These are phyloP conservation scores for Nevesoporus exiguus DNA, from an alignment of 768 basidiomycete genomes.

Conservation along the genomic window DNA sequence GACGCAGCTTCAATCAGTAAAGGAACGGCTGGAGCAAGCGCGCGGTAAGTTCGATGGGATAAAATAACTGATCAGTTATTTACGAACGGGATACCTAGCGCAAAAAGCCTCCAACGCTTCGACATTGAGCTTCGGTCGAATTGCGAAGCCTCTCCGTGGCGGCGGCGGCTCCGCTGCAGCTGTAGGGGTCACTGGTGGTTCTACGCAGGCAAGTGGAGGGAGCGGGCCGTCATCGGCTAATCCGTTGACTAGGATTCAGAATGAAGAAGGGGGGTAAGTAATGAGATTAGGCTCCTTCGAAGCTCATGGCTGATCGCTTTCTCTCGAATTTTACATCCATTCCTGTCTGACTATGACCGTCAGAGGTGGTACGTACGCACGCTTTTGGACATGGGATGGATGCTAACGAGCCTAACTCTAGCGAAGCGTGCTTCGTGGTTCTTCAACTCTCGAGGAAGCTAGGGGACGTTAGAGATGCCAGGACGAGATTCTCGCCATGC, in stretches of 20 bases:
- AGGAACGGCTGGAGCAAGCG: conserved; percentile 89
- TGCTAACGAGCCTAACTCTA: conserved; percentile 37
- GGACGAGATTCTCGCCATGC: conserved; percentile 8
- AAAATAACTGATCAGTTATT: conserved; percentile 12
- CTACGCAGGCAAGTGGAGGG: conserved; percentile 39
- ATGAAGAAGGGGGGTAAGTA: conserved; percentile 71
- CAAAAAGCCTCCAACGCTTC: conserved; percentile 74
- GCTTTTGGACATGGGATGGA: conserved; percentile 15
- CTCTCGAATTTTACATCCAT: conserved; percentile 12
- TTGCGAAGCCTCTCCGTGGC: conserved; percentile 94
- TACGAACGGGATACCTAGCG: conserved; percentile 42
- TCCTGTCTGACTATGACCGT: conserved; percentile 18
- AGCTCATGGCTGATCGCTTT: conserved; percentile 14
- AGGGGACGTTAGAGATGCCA: conserved; percentile 16
- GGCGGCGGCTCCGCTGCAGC: conserved; percentile 64
- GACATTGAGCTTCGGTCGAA: conserved; percentile 83
- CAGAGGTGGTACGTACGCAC: conserved; percentile 33
- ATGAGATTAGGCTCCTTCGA: conserved; percentile 15
- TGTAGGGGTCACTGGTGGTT: conserved; percentile 39
- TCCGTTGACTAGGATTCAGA: conserved; percentile 71
- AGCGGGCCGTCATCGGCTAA: conserved; percentile 53
- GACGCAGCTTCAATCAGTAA: conserved; percentile 85
- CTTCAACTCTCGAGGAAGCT: conserved; percentile 73
- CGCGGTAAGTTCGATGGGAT: conserved; percentile 57
- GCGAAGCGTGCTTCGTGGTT: conserved; percentile 94